These are phyloP conservation scores for Laburnicola sp. DNA, from an alignment of 2,329 filamentous ascomycete species.

Conservation along the genomic window DNA sequence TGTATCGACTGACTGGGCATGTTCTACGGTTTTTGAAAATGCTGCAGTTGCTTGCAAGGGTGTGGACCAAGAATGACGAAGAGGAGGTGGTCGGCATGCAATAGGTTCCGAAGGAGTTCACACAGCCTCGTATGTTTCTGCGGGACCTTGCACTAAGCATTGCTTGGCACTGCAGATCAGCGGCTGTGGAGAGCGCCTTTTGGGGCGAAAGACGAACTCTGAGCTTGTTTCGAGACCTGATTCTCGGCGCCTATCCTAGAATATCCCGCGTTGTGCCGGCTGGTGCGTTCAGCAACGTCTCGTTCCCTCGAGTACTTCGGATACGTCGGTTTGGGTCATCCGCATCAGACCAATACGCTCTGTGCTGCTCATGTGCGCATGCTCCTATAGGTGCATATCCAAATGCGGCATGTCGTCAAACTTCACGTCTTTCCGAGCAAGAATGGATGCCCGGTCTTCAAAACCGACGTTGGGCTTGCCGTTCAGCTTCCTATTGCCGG, in stretches of 20 bases:
- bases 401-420: conserved; percentile 3
- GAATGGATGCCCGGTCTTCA: too few relatives aligned
- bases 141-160: not conserved
- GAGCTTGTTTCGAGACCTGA: conserved; percentile 3
- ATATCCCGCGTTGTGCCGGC: too few relatives aligned
- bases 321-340: not conserved
- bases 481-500: conserved; percentile 3
- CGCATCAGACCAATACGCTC: not conserved
- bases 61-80: not conserved
- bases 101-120: not conserved
- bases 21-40: conserved; percentile 3
- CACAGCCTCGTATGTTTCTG: not conserved
- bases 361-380: not conserved
- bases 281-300: too few relatives aligned
- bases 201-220: not conserved
- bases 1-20: not conserved
- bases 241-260: not conserved
- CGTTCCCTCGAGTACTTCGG: too few relatives aligned
- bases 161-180: conserved; percentile 3
- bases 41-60: not conserved
- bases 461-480: too few relatives aligned
- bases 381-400: not conserved
- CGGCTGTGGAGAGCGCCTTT: conserved; percentile 1
- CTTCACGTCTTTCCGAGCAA: too few relatives aligned
- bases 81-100: not conserved